A percentile compares a stretch with the other conserved stretches of the same genome.
Conservation (phyloP, 2,329 filamentous ascomycete genomes). For the Polychaeton citri region DNA sequence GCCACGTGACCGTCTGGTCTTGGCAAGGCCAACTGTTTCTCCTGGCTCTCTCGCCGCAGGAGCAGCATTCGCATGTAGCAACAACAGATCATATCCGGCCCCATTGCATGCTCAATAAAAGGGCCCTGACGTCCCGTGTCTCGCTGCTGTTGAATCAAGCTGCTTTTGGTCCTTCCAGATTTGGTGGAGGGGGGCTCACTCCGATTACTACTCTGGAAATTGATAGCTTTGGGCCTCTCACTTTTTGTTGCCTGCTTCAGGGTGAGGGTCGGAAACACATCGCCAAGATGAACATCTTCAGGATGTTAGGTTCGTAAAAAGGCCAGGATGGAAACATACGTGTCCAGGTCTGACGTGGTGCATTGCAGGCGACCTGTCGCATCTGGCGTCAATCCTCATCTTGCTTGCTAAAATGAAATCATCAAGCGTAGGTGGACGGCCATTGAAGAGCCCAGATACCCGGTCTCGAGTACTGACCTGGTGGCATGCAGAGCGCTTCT, state of each 20-base stretch:
- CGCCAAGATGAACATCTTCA: constrained; percentile 52
- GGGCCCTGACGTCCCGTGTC: no score
- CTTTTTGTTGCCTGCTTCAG: no score
- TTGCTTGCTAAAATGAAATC: constrained; percentile 88
- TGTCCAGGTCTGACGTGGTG: constrained; percentile 4
- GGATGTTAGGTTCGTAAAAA: constrained; percentile 44
- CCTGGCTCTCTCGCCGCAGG: neutral
- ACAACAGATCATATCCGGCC: no score
- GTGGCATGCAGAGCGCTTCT: constrained; percentile 63
- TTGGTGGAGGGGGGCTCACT: no score
- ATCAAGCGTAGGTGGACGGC: constrained; percentile 54
- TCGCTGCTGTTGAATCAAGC: no score
- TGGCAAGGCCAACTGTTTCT: constrained; percentile 1
- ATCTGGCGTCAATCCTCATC: constrained; percentile 86
- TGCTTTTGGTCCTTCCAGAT: no score
- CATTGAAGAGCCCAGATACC: neutral
- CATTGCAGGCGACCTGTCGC: constrained; percentile 80
- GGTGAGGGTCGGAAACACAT: no score
- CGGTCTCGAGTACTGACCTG: neutral
- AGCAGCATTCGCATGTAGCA: no score
- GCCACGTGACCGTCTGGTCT: neutral
- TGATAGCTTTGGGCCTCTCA: no score
- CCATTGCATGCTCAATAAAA: no score
- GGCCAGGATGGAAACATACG: constrained; percentile 1
- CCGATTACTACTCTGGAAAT: no score